Conservation (phyloP, 2,329 filamentous ascomycete species). For the Trichoderma arundinaceum region DNA sequence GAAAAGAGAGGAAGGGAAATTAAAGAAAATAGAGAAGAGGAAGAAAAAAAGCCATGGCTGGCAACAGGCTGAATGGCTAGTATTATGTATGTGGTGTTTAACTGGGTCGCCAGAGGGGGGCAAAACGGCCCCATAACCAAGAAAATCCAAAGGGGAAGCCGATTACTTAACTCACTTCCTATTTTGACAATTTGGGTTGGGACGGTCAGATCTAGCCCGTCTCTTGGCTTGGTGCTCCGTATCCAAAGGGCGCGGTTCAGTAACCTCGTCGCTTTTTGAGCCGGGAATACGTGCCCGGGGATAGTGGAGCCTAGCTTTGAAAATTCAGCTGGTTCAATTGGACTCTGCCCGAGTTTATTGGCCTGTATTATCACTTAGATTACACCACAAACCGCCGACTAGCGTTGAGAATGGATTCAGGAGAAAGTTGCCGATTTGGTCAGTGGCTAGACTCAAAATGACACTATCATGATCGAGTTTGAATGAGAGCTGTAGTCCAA, state of each 20-base stretch:
- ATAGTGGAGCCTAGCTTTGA: not conserved
- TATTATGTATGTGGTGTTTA: slow-evolving; percentile 13
- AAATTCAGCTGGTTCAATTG: not conserved
- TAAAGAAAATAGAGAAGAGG: not conserved
- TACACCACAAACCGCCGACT: too few relatives aligned
- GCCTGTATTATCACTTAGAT: too few relatives aligned
- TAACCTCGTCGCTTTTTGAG: not conserved
- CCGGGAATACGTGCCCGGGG: not conserved
- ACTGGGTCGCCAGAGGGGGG: slow-evolving; percentile 4
- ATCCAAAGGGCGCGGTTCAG: not conserved
- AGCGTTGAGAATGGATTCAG: too few relatives aligned
- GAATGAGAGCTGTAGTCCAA: too few relatives aligned
- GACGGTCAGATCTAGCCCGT: slow-evolving; percentile 2
- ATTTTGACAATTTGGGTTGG: slow-evolving; percentile 11
- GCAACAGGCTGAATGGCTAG: not conserved
- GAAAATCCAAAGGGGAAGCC: not conserved
- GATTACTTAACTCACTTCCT: slow-evolving; percentile 11
- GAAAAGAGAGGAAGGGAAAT: not conserved
- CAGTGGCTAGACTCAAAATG: too few relatives aligned
- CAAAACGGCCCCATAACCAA: slow-evolving; percentile 5
- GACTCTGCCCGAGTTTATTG: not conserved
- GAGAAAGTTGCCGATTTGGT: too few relatives aligned
- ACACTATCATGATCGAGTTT: too few relatives aligned
- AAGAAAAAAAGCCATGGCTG: not conserved
- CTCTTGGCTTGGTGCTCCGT: not conserved